A percentile compares a stretch with the other conserved stretches of the same genome.
Conservation (phyloP, 306 rosid species). For the Trifolium pratense region DNA sequence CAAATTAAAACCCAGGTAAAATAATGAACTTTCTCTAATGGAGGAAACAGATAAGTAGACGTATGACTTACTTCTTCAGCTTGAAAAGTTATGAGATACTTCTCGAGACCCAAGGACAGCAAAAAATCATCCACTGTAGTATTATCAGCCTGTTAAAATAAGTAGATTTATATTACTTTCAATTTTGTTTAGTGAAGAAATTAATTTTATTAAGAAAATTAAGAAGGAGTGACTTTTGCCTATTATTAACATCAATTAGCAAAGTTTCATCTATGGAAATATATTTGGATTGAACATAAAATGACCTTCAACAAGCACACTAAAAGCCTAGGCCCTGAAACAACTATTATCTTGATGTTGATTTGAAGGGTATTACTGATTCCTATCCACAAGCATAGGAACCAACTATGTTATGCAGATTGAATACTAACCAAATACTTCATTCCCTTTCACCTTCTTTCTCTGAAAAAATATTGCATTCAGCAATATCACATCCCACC, state of each 20-base stretch:
- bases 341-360: constrained; percentile 1
- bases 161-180: background rate
- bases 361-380: background rate
- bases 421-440: too few species aligned
- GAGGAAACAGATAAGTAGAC: background rate
- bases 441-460: too few species aligned
- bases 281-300: constrained; percentile 13
- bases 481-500: too few species aligned
- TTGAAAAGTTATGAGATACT: constrained; percentile 90
- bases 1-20: constrained; percentile 29
- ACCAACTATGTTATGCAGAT: background rate
- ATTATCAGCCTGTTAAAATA: constrained; percentile 67
- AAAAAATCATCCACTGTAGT: constrained; percentile 81
- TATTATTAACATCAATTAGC: constrained; percentile 2
- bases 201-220: background rate
- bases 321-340: constrained; percentile 21
- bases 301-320: constrained; percentile 12
- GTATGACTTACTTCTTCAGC: constrained; percentile 88
- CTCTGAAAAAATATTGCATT: too few species aligned
- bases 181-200: constrained; percentile 27
- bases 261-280: background rate
- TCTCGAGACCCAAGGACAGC: constrained; percentile 88
- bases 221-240: background rate
- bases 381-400: constrained; percentile 21
- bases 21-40: constrained; percentile 12